These are phyloP conservation scores for Microbotryum lychnidis-dioicae DNA, from an alignment of 1,284 basidiomycete species.

Conservation along the genomic window DNA sequence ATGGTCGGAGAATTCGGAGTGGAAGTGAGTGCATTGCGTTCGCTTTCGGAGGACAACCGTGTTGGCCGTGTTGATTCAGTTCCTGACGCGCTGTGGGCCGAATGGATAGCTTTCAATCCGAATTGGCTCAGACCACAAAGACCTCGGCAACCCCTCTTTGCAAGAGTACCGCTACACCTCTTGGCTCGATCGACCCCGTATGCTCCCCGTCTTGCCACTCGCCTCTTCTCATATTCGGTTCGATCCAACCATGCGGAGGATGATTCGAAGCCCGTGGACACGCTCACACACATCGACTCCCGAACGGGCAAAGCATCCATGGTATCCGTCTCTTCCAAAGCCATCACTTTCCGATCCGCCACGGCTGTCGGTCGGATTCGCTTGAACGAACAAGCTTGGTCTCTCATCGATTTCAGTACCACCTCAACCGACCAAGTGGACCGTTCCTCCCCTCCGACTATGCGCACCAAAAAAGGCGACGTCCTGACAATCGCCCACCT, in stretches of 20 bases:
- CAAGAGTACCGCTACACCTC: not conserved
- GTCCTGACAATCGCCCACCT: conserved; percentile 68
- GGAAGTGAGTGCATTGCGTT: not conserved
- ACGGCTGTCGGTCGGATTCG: conserved; percentile 70
- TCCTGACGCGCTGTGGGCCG: too few relatives aligned
- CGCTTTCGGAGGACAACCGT: not conserved
- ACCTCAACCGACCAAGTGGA: not conserved
- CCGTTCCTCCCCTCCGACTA: conserved; percentile 41
- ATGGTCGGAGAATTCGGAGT: not conserved
- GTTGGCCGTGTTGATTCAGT: too few relatives aligned
- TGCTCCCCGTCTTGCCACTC: not conserved
- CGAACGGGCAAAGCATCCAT: conserved; percentile 59
- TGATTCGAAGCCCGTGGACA: not conserved
- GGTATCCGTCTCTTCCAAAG: conserved; percentile 68
- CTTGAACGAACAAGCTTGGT: conserved; percentile 57
- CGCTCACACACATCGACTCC: conserved; percentile 61
- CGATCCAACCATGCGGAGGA: too few relatives aligned
- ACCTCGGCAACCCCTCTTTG: not conserved
- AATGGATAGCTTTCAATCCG: too few relatives aligned
- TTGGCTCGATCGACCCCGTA: not conserved
- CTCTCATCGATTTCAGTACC: conserved; percentile 47
- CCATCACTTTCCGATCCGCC: conserved; percentile 57
- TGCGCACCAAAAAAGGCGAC: conserved; percentile 58
- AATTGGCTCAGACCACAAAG: not conserved
- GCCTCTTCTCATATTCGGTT: not conserved